Percentiles rank a stretch among this genome's conserved stretches.
Evolutionary conservation across 805 yeast species (phyloP).

Genomic region (Priceomyces medius): DNA sequence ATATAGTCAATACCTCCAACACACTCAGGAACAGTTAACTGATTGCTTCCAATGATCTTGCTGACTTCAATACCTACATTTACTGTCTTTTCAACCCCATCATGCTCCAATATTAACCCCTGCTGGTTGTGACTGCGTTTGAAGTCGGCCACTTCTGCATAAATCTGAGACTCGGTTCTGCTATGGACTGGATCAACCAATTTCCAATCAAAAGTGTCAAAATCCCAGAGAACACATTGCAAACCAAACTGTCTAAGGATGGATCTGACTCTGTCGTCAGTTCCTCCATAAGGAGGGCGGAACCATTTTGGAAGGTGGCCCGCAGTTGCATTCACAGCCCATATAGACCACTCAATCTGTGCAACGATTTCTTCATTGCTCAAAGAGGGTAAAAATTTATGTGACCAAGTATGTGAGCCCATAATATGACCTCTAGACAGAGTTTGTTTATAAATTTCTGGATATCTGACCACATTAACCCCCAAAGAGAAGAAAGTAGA

Average conservation of each 20-base stretch:
- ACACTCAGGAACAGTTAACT: conserved; percentile 77
- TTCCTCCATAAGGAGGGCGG: conserved; percentile 95
- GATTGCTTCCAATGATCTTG: conserved; percentile 56
- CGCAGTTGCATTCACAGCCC: conserved; percentile 97
- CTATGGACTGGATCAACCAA: conserved; percentile 43
- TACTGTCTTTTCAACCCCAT: conserved; percentile 65
- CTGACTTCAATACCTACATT: conserved; percentile 61
- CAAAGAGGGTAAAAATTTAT: conserved; percentile 75
- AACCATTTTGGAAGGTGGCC: conserved; percentile 87
- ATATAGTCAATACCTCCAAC: conserved; percentile 66
- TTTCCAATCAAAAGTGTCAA: conserved; percentile 90
- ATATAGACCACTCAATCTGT: conserved; percentile 89
- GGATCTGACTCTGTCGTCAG: conserved; percentile 80
- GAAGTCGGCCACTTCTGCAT: conserved; percentile 58
- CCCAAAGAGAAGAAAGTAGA: conserved; percentile 88
- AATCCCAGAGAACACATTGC: conserved; percentile 87
- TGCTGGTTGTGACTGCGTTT: conserved; percentile 20
- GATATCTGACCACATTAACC: conserved; percentile 70
- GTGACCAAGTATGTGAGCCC: conserved; percentile 93
- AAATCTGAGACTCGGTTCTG: conserved; percentile 53
- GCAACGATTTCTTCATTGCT: conserved; percentile 82
- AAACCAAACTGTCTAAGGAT: conserved; percentile 83
- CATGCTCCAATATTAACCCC: conserved; percentile 88
- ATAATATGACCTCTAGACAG: conserved; percentile 68
- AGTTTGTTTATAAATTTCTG: conserved; percentile 64